Percentiles rank a stretch among this genome's conserved stretches.
These are phyloP conservation scores for Trypanosoma boissoni DNA, from an alignment of 208 protist species.

Conservation along the genomic window DNA sequence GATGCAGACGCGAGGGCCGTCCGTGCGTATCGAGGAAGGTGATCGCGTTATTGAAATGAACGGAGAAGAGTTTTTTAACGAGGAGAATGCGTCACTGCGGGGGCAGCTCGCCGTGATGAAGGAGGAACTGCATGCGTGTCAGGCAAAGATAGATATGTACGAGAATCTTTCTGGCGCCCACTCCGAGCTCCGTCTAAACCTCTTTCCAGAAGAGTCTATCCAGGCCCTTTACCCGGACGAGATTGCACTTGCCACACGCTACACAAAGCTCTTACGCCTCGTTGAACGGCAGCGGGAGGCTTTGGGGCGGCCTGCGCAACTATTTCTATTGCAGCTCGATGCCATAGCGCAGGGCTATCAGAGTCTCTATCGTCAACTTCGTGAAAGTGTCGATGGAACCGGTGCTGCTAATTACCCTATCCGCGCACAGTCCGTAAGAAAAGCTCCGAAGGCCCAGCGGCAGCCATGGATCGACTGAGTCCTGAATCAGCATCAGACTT, in stretches of 20 bases:
- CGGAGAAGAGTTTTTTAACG: conserved; percentile 13
- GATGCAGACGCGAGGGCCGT: conserved; percentile 1
- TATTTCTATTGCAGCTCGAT: conserved; percentile 12
- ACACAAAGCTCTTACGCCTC: background rate
- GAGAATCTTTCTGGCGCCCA: background rate
- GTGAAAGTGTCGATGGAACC: too few relatives aligned
- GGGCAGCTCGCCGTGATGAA: background rate
- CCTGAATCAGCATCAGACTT: too few relatives aligned
- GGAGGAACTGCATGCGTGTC: background rate
- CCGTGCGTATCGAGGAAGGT: conserved; percentile 5
- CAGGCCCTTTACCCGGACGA: conserved; percentile 5
- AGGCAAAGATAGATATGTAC: conserved; percentile 4
- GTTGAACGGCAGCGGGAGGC: background rate
- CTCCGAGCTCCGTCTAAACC: background rate
- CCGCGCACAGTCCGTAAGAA: background rate
- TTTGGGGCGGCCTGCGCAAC: conserved; percentile 3
- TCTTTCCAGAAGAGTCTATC: background rate
- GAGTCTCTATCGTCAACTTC: too few relatives aligned
- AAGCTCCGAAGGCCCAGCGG: background rate
- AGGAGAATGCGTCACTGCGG: conserved; percentile 1
- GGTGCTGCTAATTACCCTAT: too few relatives aligned
- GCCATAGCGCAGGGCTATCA: conserved; percentile 11
- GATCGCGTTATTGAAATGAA: conserved; percentile 4
- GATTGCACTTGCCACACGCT: background rate
- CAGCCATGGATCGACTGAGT: too few relatives aligned